phyloP scores from a whole-genome alignment of 371 early-diverging fungal species.

The Apophysomyces variabilis region DNA sequence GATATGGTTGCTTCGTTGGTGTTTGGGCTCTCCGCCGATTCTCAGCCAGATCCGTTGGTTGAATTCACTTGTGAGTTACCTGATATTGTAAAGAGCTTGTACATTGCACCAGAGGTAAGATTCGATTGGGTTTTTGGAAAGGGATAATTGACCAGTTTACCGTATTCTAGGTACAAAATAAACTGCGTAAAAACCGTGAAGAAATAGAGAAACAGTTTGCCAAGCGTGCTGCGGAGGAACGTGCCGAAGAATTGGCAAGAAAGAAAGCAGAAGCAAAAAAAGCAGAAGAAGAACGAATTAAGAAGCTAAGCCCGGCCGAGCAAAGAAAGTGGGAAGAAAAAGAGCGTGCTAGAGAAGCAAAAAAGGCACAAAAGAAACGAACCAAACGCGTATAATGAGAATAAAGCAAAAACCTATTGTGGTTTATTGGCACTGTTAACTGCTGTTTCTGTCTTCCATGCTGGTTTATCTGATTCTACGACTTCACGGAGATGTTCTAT shows the following conservation, averaged over 20 bases:
- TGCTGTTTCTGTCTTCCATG: conserved; percentile 26
- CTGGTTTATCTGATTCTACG: conserved; percentile 43
- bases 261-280: conserved; percentile 70
- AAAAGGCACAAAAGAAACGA: conserved; percentile 66
- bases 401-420: conserved; percentile 3
- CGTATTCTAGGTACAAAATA: conserved; percentile 30
- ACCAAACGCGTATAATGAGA: conserved; percentile 43
- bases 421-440: background rate
- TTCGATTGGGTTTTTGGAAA: background rate
- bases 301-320: conserved; percentile 65
- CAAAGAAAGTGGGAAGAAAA: conserved; percentile 82
- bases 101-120: conserved; percentile 34
- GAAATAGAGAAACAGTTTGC: conserved; percentile 51
- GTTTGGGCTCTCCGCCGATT: conserved; percentile 9
- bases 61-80: conserved; percentile 43
- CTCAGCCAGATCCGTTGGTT: conserved; percentile 27
- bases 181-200: conserved; percentile 51
- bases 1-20: conserved; percentile 15
- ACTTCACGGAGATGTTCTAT: conserved; percentile 47
- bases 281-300: conserved; percentile 69
- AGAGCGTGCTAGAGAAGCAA: conserved; percentile 63
- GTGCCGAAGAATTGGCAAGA: conserved; percentile 51
- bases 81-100: conserved; percentile 31
- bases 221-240: conserved; percentile 54
- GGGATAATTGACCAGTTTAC: background rate